Base-by-base conservation (phyloP, 2,329 filamentous ascomycete genomes). In the Penicillium hordei region DNA sequence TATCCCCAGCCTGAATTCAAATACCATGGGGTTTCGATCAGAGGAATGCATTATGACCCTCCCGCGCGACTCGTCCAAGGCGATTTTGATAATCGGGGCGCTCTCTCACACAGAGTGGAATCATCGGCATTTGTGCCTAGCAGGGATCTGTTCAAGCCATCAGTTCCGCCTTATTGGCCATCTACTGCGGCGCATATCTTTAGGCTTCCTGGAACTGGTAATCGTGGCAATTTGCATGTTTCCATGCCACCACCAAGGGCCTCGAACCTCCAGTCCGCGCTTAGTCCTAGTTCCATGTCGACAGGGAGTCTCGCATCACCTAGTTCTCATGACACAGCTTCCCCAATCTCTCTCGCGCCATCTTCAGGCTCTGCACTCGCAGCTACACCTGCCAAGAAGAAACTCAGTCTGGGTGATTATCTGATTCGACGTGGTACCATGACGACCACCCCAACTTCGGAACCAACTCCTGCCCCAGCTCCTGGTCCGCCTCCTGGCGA, bases 361-460 rank as follows among this genome's bases (percentile, higher is more conserved):
- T 56, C 67, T 25, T 62, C 69, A 12, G 63, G 67, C 5, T 64
- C 71, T 40, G 60, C 73, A 9, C 70, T 75, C 8, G 75, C 76
- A n/a, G 75, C 79, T 27, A 80, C 77, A 62, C 79, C 79, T 3
- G 73, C 76, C 19, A 80, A 81, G 67, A 82, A 81, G 66, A 81
- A 81, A 60, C 71, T 81, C 48, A 81, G 77, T 61, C 65, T 82
- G 21, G 78, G 78, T 44, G 79, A 82, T 61, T 82, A 82, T 60
- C 72, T 80, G 53, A 78, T 72, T 49, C 74, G 75, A 52, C 72
- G 76, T 50, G 72, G 73, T 12, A 76, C 74, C 19, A 63, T 76
- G 60, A 27, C 54, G 43, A 68, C 70, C 15, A 76, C 76, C 0
- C 76, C 76, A 7, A 73, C 72, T 0, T 67, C 70, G 5, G 78